A percentile compares a stretch with the other conserved stretches of the same genome.
Conservation (phyloP, 768 basidiomycete species). For the Leccinum truebloodii region DNA sequence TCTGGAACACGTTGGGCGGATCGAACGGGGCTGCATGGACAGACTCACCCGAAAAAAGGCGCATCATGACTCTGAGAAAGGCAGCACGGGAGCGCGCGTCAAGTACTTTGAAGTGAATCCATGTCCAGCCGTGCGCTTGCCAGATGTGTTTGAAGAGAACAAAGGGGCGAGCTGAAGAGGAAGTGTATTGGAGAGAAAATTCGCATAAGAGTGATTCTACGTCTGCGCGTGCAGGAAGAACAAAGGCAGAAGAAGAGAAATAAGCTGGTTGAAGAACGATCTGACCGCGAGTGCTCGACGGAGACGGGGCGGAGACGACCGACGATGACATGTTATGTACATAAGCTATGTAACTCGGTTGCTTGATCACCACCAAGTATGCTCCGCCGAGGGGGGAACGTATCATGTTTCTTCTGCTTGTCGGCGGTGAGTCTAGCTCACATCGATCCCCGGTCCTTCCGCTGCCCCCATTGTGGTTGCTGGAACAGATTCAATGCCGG, state of each 20-base stretch:
- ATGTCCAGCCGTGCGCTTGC: conserved; percentile 68
- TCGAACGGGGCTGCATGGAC: background rate
- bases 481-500: conserved; percentile 72
- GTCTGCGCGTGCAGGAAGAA: conserved; percentile 64
- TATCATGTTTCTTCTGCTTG: conserved; percentile 76
- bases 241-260: conserved; percentile 77
- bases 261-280: conserved; percentile 70
- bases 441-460: conserved; percentile 55
- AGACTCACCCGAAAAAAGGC: conserved; percentile 66
- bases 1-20: conserved; percentile 41
- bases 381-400: conserved; percentile 53
- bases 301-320: conserved; percentile 49
- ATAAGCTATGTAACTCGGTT: background rate
- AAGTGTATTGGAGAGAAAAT: conserved; percentile 52
- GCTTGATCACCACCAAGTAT: background rate
- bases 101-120: conserved; percentile 73
- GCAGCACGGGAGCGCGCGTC: conserved; percentile 64
- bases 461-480: conserved; percentile 66
- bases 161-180: conserved; percentile 50
- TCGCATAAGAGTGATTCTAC: conserved; percentile 51
- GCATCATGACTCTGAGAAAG: conserved; percentile 57
- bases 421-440: conserved; percentile 43
- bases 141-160: conserved; percentile 70
- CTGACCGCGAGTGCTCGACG: conserved; percentile 60
- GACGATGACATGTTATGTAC: conserved; percentile 14